These are phyloP conservation scores for Barnettozyma vustinii DNA, from an alignment of 805 yeast species.

Conservation along the genomic window DNA sequence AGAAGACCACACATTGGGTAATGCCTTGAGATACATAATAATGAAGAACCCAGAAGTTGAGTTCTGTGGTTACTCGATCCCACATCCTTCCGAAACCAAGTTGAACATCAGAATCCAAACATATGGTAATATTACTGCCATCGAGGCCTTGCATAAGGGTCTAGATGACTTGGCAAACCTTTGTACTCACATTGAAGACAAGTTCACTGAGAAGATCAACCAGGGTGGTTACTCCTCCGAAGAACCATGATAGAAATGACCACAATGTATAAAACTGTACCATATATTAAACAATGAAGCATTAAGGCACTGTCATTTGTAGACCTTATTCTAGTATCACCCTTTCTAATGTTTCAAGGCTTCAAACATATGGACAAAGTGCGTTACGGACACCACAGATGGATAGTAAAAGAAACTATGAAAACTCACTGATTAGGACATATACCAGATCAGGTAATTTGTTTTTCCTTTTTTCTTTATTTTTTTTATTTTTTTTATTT, in stretches of 20 bases:
- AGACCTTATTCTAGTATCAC: too few species aligned
- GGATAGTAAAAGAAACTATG: too few species aligned
- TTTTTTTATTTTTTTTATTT: not conserved
- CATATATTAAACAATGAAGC: not conserved
- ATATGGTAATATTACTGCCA: conserved; percentile 77
- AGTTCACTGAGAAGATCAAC: conserved; percentile 63
- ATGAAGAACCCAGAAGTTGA: conserved; percentile 98
- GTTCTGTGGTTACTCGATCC: conserved; percentile 96
- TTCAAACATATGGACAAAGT: too few species aligned
- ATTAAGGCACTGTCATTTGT: not conserved
- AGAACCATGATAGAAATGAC: conserved; percentile 36
- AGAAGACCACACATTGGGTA: conserved; percentile 96
- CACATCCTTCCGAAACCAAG: conserved; percentile 93
- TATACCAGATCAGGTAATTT: not conserved
- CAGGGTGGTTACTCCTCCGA: conserved; percentile 45
- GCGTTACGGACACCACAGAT: too few species aligned
- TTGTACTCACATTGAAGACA: conserved; percentile 79
- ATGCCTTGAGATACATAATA: conserved; percentile 86
- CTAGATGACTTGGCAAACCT: conserved; percentile 76
- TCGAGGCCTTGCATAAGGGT: conserved; percentile 90
- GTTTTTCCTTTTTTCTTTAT: not conserved
- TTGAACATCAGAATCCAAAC: conserved; percentile 92
- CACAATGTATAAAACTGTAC: not conserved
- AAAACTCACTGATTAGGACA: not conserved
- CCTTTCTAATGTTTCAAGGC: too few species aligned